These are phyloP conservation scores for Lupinus albus DNA, from an alignment of 306 rosid genomes.

Conservation along the genomic window DNA sequence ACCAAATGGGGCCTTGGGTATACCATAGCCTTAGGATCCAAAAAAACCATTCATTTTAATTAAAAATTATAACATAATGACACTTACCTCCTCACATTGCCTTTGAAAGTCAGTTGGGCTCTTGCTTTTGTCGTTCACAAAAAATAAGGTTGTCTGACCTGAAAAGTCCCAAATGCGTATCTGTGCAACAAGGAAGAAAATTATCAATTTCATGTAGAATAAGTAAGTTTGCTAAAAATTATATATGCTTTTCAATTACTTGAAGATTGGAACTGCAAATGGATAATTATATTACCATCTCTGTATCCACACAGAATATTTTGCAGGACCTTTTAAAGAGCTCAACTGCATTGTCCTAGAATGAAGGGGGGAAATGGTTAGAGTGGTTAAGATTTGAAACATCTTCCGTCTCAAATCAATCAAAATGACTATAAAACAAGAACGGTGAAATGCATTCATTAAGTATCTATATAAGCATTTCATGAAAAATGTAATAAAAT, in stretches of 20 bases:
- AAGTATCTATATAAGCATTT: constrained; percentile 13
- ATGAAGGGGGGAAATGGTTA: constrained; percentile 35
- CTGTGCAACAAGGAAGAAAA: constrained; percentile 59
- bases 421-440: constrained; percentile 24
- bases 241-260: background rate
- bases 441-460: constrained; percentile 17
- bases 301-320: constrained; percentile 81
- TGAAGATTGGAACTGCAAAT: constrained; percentile 13
- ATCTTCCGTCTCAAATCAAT: constrained; percentile 10
- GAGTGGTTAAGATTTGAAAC: constrained; percentile 28
- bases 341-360: constrained; percentile 81
- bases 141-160: constrained; percentile 66
- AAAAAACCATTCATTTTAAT: constrained; percentile 20
- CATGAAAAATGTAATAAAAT: constrained; percentile 25
- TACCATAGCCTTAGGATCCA: constrained; percentile 23
- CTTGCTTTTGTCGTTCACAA: constrained; percentile 54
- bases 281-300: constrained; percentile 66
- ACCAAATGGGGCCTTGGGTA: constrained; percentile 18
- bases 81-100: constrained; percentile 81
- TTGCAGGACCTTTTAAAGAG: constrained; percentile 88
- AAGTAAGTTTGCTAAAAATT: background rate
- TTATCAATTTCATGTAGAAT: constrained; percentile 42
- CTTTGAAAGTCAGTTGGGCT: constrained; percentile 60
- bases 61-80: background rate
- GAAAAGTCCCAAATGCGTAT: constrained; percentile 93